Base-by-base conservation (phyloP, 371 early-diverging fungal species). In the Encephalitozoon hellem region DNA sequence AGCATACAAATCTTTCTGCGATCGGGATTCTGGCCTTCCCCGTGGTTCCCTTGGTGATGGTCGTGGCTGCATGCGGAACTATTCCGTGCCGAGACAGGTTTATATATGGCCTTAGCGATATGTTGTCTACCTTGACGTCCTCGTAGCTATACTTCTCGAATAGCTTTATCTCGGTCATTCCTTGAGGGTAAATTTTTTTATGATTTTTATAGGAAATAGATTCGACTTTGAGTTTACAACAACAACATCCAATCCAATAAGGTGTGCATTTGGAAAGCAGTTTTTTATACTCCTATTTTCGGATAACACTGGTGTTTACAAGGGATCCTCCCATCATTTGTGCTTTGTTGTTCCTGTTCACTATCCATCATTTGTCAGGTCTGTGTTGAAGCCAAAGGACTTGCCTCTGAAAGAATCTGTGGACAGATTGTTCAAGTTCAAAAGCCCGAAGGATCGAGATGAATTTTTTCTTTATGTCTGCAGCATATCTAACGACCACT, bases 1-100 rank as follows among this genome's bases (percentile, higher is more conserved):
- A 92, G 91, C 94, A 95, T 88, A 94, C 93, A 83, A 99, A 90
- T 87, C 99, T 92, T 90, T 97, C 97, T 76, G 95, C 94, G 78
- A 97, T 91, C 77, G 97, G 97, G 89, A 96, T 95, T 90, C 92
- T 83, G 8, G 73, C 75, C 71, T 83, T 84, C 28, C 81, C 79
- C 71, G 74, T 78, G 2, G 65, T 69, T 15, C 73, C 81, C 55
- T 78, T 75, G 8, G 54, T 51, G 42, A 80, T 76, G 52, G 67
- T 69, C 8, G 72, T 68, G 39, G 80, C 73, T 25, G 84, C 83
- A 72, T 85, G 86, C 4, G 86, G 86, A 34, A 83, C 65, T 65
- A 81, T 76, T 28, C 81, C 67, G 30, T 72, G 39, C 12, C 65
- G 73, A 30, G 69, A 53, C 2, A 84, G 41, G 71, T 84, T 84